Conservation (phyloP, 108 stramenopile species). For the Tribonema minus region DNA sequence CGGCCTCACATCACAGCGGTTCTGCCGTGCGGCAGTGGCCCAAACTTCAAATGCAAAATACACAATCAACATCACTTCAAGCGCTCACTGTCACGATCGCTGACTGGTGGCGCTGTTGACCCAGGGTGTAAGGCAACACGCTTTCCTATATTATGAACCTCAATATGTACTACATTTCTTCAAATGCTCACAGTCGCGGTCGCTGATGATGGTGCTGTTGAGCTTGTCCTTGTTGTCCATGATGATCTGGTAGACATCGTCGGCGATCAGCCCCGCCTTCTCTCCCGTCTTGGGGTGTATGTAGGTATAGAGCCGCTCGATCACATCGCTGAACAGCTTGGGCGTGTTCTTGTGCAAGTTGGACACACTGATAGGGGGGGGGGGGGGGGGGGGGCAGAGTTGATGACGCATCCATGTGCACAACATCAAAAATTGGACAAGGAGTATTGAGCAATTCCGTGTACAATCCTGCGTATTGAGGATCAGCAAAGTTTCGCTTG, state of each 20-base stretch:
- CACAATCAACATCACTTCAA: too few species aligned
- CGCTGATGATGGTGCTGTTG: conserved; percentile 38
- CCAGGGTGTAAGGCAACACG: not conserved
- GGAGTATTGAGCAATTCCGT: not conserved
- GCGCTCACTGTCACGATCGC: too few species aligned
- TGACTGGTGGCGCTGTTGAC: not conserved
- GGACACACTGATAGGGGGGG: conserved; percentile 47
- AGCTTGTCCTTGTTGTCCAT: conserved; percentile 19
- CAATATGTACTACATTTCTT: not conserved
- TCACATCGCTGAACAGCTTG: conserved; percentile 69
- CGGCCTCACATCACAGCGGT: too few species aligned
- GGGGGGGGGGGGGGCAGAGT: conserved; percentile 9
- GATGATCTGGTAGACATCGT: conserved; percentile 55
- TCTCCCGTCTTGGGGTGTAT: conserved; percentile 41
- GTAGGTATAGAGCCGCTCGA: conserved; percentile 54
- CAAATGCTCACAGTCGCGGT: conserved; percentile 20
- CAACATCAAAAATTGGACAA: too few species aligned
- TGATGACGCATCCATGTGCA: not conserved
- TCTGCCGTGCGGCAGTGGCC: too few species aligned
- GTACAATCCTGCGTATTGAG: too few species aligned
- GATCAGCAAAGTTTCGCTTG: not conserved
- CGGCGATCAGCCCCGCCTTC: conserved; percentile 65
- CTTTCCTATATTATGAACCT: not conserved
- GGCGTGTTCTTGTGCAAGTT: conserved; percentile 81
- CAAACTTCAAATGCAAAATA: too few species aligned